phyloP scores from a whole-genome alignment of 495 filamentous ascomycete genomes.

The Trichoderma erinaceum region DNA sequence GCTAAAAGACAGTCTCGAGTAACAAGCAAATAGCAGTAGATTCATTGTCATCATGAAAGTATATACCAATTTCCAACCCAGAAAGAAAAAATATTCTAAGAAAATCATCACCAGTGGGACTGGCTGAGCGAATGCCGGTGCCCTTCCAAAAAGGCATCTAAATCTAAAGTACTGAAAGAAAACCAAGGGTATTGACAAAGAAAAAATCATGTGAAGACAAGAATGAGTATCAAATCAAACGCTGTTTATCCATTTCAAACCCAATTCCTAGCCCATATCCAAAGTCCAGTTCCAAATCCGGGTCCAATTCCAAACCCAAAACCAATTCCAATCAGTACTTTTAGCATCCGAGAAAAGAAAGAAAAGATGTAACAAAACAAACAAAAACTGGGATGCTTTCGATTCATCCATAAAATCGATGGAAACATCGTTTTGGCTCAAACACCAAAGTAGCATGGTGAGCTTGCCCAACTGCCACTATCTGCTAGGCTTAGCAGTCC shows the following conservation, averaged over 20 bases:
- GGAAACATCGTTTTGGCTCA: neutral
- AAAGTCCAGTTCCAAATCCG: too few species aligned
- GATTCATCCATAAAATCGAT: conserved; percentile 2
- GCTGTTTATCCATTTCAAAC: conserved; percentile 10
- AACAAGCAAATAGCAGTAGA: neutral
- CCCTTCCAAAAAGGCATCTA: neutral
- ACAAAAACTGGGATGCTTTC: neutral
- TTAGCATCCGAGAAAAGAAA: neutral
- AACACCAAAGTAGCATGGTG: conserved; percentile 1
- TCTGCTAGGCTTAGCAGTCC: conserved; percentile 2
- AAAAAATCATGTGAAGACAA: neutral
- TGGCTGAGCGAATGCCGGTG: conserved; percentile 5
- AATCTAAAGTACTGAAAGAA: neutral
- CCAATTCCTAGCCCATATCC: neutral
- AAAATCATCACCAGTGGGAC: conserved; percentile 1
- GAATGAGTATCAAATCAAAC: neutral
- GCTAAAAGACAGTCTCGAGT: too few species aligned
- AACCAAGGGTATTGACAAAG: conserved; percentile 1
- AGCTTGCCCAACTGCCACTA: too few species aligned
- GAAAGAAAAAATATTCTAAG: neutral
- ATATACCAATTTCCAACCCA: neutral
- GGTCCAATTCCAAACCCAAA: too few species aligned
- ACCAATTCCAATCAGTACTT: too few species aligned
- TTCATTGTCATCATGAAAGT: neutral
- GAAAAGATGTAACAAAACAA: neutral